phyloP scores from a whole-genome alignment of 2,329 filamentous ascomycete genomes.

The Trichoderma sp. region DNA sequence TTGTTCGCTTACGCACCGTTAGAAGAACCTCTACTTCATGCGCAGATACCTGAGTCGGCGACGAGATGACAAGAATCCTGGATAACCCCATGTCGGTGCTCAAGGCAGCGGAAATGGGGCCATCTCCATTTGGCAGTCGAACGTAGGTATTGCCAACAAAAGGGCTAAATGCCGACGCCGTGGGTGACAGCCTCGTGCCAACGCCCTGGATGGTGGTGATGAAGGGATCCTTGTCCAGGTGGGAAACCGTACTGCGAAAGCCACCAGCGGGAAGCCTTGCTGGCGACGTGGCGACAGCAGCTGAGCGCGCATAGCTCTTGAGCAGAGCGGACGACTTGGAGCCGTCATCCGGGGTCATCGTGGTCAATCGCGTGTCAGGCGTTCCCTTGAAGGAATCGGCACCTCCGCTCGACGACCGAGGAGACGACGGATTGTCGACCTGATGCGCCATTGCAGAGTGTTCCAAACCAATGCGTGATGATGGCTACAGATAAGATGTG shows the following conservation, averaged over 20 bases:
- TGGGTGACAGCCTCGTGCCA: slow-evolving; percentile 59
- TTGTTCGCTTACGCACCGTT: slow-evolving; percentile 39
- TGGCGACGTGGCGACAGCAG: slow-evolving; percentile 35
- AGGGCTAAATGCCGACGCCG: slow-evolving; percentile 63
- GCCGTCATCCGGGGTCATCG: slow-evolving; percentile 62
- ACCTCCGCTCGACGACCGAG: slow-evolving; percentile 52
- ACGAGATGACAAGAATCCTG: slow-evolving; percentile 46
- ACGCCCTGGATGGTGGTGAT: slow-evolving; percentile 41
- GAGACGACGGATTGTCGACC: slow-evolving; percentile 50
- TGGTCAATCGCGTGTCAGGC: slow-evolving; percentile 63
- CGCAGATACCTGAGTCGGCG: slow-evolving; percentile 33
- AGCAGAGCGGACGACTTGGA: slow-evolving; percentile 45
- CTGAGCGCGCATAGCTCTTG: slow-evolving; percentile 35
- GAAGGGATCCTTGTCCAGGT: slow-evolving; percentile 56
- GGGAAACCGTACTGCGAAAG: slow-evolving; percentile 29
- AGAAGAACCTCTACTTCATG: slow-evolving; percentile 48
- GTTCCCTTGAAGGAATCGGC: slow-evolving; percentile 62
- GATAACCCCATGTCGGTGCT: slow-evolving; percentile 51
- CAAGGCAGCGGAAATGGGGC: slow-evolving; percentile 39
- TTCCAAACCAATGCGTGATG: background rate
- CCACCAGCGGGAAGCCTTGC: slow-evolving; percentile 31
- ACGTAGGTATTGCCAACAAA: slow-evolving; percentile 25
- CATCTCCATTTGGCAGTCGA: slow-evolving; percentile 26
- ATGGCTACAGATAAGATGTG: background rate
- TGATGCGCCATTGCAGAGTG: slow-evolving; percentile 41